Evolutionary conservation across 495 filamentous ascomycete genomes (phyloP).

Genomic region (Pyrenula aspistea): DNA sequence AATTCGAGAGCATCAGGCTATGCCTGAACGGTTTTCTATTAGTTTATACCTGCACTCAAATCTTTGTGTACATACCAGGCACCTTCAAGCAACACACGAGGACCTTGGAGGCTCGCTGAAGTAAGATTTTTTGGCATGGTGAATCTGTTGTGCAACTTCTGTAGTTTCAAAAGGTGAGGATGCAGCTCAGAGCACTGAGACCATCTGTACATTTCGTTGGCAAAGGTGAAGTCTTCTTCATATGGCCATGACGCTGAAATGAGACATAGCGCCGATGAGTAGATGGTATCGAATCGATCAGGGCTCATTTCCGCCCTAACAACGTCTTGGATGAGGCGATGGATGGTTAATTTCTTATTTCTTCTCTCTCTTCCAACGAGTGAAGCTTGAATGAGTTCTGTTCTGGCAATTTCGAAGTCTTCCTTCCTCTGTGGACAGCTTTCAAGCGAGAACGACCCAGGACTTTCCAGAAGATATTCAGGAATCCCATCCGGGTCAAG

Average conservation of each 20-base stretch:
- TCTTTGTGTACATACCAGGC: too few species aligned
- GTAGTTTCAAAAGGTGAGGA: conserved; percentile 12
- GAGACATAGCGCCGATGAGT: conserved; percentile 9
- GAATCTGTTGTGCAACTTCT: conserved; percentile 8
- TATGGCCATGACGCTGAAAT: conserved; percentile 12
- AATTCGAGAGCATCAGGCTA: too few species aligned
- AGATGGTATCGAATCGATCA: conserved; percentile 5
- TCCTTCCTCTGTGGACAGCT: conserved; percentile 1
- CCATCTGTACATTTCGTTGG: conserved; percentile 11
- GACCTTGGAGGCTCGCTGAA: too few species aligned
- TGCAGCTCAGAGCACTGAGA: conserved; percentile 14
- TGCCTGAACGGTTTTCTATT: too few species aligned
- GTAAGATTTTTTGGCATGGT: conserved; percentile 1
- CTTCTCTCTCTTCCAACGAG: conserved; percentile 10
- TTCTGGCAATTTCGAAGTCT: conserved; percentile 6
- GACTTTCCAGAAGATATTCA: conserved; percentile 12
- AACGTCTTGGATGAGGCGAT: conserved; percentile 21
- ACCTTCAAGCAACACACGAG: too few species aligned
- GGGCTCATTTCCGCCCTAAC: conserved; percentile 10
- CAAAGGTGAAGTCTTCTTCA: conserved; percentile 9
- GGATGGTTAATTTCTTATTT: conserved; percentile 13
- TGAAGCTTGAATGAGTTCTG: conserved; percentile 10
- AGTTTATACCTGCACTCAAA: too few species aligned
- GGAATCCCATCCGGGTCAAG: conserved; percentile 21
- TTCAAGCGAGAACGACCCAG: not conserved